phyloP scores from a whole-genome alignment of 331 rosid species.

The Acacia pycnantha region DNA sequence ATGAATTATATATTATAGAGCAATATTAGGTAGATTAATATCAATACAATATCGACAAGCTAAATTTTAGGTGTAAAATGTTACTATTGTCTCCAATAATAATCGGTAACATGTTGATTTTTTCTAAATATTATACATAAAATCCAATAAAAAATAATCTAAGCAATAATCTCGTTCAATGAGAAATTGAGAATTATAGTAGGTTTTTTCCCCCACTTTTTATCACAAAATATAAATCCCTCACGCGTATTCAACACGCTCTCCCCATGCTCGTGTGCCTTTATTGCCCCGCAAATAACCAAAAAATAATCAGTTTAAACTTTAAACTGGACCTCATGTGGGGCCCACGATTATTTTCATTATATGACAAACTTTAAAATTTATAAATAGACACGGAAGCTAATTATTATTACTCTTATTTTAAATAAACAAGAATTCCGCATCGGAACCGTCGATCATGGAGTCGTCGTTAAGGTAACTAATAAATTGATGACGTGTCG shows the following conservation, averaged over 20 bases:
- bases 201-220: too few species aligned
- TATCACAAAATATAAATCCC: background rate
- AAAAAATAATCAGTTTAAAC: background rate
- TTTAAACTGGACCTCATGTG: background rate
- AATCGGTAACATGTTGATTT: background rate
- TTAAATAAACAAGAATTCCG: background rate
- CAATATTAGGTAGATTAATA: too few species aligned
- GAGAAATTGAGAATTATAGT: too few species aligned
- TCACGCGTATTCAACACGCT: background rate
- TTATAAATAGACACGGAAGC: background rate
- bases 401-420: background rate
- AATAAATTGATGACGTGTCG: background rate
- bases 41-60: background rate
- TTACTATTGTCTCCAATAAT: background rate
- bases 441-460: background rate
- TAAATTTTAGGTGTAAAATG: background rate
- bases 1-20: too few species aligned
- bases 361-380: background rate
- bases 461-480: background rate
- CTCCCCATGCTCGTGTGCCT: background rate
- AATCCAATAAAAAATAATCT: too few species aligned
- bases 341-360: background rate
- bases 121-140: too few species aligned
- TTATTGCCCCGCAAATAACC: too few species aligned
- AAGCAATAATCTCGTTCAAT: background rate